Percentiles rank a stretch among this genome's conserved stretches.
Conservation (phyloP, 2,329 filamentous ascomycete genomes). For the Penicillium polonicum region DNA sequence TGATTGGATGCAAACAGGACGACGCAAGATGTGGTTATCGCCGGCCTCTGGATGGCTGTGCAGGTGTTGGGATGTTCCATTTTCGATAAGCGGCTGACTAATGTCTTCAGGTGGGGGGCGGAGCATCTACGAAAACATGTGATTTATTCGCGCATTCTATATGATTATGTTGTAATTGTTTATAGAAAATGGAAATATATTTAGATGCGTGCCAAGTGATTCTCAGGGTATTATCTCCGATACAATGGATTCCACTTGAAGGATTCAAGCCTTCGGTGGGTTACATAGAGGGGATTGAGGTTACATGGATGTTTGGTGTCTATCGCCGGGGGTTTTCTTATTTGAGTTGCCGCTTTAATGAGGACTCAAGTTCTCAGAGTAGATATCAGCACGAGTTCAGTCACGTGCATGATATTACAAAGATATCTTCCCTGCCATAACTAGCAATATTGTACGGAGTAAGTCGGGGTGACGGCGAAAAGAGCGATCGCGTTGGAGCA, state of each 20-base stretch:
- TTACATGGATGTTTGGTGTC: background rate
- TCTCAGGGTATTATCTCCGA: background rate
- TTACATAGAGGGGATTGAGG: background rate
- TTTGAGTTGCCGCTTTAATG: background rate
- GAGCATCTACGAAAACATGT: too few species aligned
- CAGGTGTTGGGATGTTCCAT: background rate
- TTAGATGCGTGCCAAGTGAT: background rate
- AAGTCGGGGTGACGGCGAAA: too few species aligned
- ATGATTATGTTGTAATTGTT: background rate
- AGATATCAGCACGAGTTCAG: background rate
- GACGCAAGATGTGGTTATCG: conserved; percentile 18
- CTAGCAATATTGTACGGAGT: too few species aligned
- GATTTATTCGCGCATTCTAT: background rate
- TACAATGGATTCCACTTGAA: background rate
- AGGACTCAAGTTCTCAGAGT: background rate
- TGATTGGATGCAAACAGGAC: conserved; percentile 18
- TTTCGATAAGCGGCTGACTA: conserved; percentile 9
- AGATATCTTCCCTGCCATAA: too few species aligned
- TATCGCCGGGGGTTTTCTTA: background rate
- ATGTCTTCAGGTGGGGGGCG: background rate
- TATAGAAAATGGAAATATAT: too few species aligned
- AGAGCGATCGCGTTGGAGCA: too few species aligned
- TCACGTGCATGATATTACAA: too few species aligned
- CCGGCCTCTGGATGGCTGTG: conserved; percentile 21
- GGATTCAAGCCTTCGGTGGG: background rate